Evolutionary conservation across 805 yeast species (phyloP).

Genomic region (Deakozyma indianensis): DNA sequence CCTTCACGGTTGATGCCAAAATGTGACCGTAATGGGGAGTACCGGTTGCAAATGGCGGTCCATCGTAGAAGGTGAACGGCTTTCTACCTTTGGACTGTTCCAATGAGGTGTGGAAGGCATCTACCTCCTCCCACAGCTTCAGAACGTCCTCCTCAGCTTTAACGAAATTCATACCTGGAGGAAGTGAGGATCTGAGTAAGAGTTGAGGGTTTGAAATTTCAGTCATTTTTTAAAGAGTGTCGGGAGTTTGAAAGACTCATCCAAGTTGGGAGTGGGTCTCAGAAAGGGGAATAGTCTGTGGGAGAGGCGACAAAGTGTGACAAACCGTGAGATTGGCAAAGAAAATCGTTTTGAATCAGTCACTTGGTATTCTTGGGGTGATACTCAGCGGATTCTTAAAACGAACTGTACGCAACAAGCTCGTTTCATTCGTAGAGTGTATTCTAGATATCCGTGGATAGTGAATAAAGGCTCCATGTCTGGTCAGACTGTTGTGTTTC

Average conservation of each 20-base stretch:
- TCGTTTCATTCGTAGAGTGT: too few relatives aligned
- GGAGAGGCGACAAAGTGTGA: too few relatives aligned
- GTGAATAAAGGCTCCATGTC: background rate
- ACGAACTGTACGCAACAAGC: too few relatives aligned
- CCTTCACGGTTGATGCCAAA: conserved; percentile 91
- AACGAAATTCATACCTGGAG: conserved; percentile 52
- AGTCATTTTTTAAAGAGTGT: background rate
- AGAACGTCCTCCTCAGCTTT: conserved; percentile 77
- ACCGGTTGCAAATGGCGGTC: conserved; percentile 99
- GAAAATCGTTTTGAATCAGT: too few relatives aligned
- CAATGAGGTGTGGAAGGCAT: conserved; percentile 83
- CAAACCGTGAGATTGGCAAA: too few relatives aligned
- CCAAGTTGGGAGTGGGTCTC: too few relatives aligned
- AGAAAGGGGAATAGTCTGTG: too few relatives aligned
- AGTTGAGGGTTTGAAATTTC: conserved; percentile 1
- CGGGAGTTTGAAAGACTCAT: too few relatives aligned
- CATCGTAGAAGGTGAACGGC: conserved; percentile 88
- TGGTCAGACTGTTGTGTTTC: conserved; percentile 13
- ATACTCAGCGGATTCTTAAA: too few relatives aligned
- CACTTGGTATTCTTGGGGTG: too few relatives aligned
- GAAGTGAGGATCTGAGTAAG: too few relatives aligned
- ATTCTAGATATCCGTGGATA: background rate
- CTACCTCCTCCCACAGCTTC: conserved; percentile 72
- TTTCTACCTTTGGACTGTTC: conserved; percentile 76
- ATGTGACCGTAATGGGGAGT: conserved; percentile 98